Percentiles rank a stretch among this genome's conserved stretches.
These are phyloP conservation scores for Filosporella fistucella DNA, from an alignment of 495 filamentous ascomycete species.

Conservation along the genomic window DNA sequence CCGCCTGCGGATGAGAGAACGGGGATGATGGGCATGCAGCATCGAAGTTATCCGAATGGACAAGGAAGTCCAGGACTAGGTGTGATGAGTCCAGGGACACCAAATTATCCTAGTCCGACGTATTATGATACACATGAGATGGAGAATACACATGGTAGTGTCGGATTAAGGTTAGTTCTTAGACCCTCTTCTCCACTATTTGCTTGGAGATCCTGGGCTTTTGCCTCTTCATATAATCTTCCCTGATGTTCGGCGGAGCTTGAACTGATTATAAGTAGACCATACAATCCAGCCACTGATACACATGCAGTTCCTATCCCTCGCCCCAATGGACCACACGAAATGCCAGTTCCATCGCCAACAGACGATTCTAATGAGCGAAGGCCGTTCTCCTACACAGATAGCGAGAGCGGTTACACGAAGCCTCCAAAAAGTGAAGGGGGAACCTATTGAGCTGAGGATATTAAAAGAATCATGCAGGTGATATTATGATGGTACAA, in stretches of 20 bases:
- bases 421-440: too few species aligned
- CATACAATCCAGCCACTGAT: not conserved
- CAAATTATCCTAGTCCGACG: constrained; percentile 15
- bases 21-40: constrained; percentile 12
- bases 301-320: not conserved
- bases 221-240: too few species aligned
- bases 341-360: constrained; percentile 1
- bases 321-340: constrained; percentile 5
- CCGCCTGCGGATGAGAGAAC: constrained; percentile 16
- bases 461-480: too few species aligned
- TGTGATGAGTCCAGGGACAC: constrained; percentile 8
- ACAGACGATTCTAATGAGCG: not conserved
- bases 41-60: not conserved
- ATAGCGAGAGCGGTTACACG: constrained; percentile 15
- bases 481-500: too few species aligned
- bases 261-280: constrained; percentile 3
- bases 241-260: too few species aligned
- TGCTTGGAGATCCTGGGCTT: not conserved
- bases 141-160: constrained; percentile 2
- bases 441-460: too few species aligned
- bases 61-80: not conserved
- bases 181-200: not conserved
- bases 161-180: not conserved
- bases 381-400: constrained; percentile 15
- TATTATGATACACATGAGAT: constrained; percentile 16